Evolutionary conservation across 2,329 filamentous ascomycete genomes (phyloP).

Genomic region (Arthrinium puccinioides): DNA sequence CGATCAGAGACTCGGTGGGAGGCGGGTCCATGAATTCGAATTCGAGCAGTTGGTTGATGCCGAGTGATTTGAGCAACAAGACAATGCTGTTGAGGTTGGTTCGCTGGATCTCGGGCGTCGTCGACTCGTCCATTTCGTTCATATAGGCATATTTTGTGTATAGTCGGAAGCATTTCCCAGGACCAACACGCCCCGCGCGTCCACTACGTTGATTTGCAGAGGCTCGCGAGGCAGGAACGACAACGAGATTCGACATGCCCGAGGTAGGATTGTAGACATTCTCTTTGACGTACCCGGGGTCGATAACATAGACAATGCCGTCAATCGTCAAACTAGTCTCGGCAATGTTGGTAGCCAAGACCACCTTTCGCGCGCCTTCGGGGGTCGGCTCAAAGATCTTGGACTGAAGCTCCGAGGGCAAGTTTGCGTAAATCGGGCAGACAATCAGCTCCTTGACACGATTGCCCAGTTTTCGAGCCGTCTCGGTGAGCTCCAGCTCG

Average conservation of each 20-base stretch:
- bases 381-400: slow-evolving; percentile 95
- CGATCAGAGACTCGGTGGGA: slow-evolving; percentile 80
- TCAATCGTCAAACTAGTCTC: slow-evolving; percentile 95
- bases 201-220: slow-evolving; percentile 91
- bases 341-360: slow-evolving; percentile 93
- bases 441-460: slow-evolving; percentile 83
- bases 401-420: slow-evolving; percentile 82
- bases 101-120: slow-evolving; percentile 86
- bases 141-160: slow-evolving; percentile 93
- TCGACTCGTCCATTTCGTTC: slow-evolving; percentile 89
- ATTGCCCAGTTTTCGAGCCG: slow-evolving; percentile 75
- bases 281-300: slow-evolving; percentile 92
- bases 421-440: slow-evolving; percentile 87
- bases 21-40: slow-evolving; percentile 98
- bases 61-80: slow-evolving; percentile 78
- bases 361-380: slow-evolving; percentile 76
- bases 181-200: slow-evolving; percentile 83
- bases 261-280: slow-evolving; percentile 88
- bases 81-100: slow-evolving; percentile 82
- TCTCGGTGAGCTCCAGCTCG: slow-evolving; percentile 77
- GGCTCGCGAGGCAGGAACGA: slow-evolving; percentile 84
- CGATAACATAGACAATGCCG: slow-evolving; percentile 92
- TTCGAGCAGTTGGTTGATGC: slow-evolving; percentile 84
- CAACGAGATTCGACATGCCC: slow-evolving; percentile 86
- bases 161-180: slow-evolving; percentile 86